Conservation (phyloP, 495 filamentous ascomycete genomes). For the Talaromyces trachyspermus region DNA sequence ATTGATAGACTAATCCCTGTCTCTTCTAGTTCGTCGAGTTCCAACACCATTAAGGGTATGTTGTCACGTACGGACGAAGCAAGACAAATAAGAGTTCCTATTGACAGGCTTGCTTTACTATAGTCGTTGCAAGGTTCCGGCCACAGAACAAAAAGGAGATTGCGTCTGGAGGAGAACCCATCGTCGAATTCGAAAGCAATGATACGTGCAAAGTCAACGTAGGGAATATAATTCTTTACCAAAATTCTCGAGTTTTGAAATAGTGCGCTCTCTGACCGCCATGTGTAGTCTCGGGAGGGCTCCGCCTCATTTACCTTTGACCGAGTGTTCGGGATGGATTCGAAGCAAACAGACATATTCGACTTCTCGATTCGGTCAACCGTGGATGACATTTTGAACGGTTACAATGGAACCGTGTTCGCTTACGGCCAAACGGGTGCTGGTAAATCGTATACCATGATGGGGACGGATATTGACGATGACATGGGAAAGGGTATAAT, state of each 20-base stretch:
- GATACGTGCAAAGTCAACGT: slow-evolving; percentile 87
- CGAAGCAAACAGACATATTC: slow-evolving; percentile 84
- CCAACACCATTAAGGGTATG: slow-evolving; percentile 69
- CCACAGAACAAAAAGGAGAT: slow-evolving; percentile 93
- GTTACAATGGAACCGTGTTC: slow-evolving; percentile 98
- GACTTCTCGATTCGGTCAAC: slow-evolving; percentile 94
- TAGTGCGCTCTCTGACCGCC: too few relatives aligned
- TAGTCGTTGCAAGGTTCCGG: slow-evolving; percentile 92
- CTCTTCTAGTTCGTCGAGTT: slow-evolving; percentile 32
- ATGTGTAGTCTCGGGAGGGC: slow-evolving; percentile 67
- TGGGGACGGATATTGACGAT: slow-evolving; percentile 94
- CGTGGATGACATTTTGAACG: slow-evolving; percentile 95
- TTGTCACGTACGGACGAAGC: neutral
- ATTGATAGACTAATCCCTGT: slow-evolving; percentile 17
- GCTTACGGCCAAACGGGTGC: slow-evolving; percentile 98
- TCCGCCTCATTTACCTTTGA: slow-evolving; percentile 91
- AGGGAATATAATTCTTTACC: slow-evolving; percentile 26
- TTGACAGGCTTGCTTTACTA: slow-evolving; percentile 15
- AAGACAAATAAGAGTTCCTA: neutral
- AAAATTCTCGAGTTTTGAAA: too few relatives aligned
- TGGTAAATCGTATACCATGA: slow-evolving; percentile 99
- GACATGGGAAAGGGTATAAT: slow-evolving; percentile 86
- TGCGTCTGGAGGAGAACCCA: slow-evolving; percentile 79
- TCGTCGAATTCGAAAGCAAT: slow-evolving; percentile 79
- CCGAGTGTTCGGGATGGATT: slow-evolving; percentile 89